Base-by-base conservation (phyloP, 2,329 filamentous ascomycete species). In the Nigrograna mackinnonii region DNA sequence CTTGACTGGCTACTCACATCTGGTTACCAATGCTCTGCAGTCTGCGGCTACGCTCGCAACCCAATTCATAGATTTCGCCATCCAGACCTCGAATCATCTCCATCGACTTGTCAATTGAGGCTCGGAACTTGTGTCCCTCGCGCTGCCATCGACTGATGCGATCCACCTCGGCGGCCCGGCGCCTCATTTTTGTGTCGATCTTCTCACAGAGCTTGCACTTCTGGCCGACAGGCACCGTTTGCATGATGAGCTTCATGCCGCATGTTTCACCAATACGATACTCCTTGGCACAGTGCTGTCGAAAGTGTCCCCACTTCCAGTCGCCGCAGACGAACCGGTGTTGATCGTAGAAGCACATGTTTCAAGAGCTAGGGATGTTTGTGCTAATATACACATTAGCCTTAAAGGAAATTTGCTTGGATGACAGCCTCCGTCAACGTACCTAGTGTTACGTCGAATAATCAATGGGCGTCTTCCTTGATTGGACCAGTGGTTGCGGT, bases 271-370 rank as follows among this genome's bases (percentile, higher is more conserved):
- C 91, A 54, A 89, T 96, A 53, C 91, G 88, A 75, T 95, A 94
- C 69, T 96, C 91, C 72, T 90, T 91, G 70, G 87, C 86, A 79
- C 91, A 97, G 68, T 95, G 91, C 70, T 91, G 83, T 54, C 88
- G 84, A 76, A 96, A 96, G 73, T 86, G 86, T 54, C 89, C 88
- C 91, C 91, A 97, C 71, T 90, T 90, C 85, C 87, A 96, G 79
- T 90, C 92, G 63, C 87, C 87, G 75, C 91, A 97, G 44, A 71
- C 71, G 80, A 88, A 96, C 58, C 83, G 81, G 69, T 86, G 90
- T 73, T 92, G 87, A 63, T 96, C 91, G 77, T 91, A 97, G 79
- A 94, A 96, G 77, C 92, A 96, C 91, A 97, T 96, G 64, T 67
- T 52, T 51, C 50, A 57, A 62, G 60, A 62, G 59, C 48, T 50